Conservation (phyloP, 495 filamentous ascomycete genomes). For the Tuber indicum region DNA sequence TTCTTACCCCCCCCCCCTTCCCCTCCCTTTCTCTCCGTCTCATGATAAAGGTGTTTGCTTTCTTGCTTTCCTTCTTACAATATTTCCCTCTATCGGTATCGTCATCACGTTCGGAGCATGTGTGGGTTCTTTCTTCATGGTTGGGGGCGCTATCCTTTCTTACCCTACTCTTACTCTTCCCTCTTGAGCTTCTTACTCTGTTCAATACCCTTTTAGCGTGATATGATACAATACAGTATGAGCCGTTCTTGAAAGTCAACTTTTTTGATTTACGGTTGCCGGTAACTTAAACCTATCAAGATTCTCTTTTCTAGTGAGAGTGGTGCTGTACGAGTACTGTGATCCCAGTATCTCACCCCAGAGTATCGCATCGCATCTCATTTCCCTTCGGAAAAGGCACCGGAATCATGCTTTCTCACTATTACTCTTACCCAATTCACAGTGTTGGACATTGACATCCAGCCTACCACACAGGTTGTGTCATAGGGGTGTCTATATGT, state of each 20-base stretch:
- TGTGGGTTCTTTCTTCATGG: conserved; percentile 1
- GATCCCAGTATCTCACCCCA: not conserved
- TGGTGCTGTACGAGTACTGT: not conserved
- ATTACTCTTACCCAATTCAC: not conserved
- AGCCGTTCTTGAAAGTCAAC: not conserved
- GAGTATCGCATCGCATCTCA: not conserved
- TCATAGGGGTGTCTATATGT: too few species aligned
- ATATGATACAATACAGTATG: not conserved
- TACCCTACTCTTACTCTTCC: not conserved
- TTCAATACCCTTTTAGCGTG: not conserved
- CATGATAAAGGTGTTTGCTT: conserved; percentile 2
- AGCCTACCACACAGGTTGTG: too few species aligned
- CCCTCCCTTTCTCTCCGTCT: not conserved
- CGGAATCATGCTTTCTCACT: not conserved
- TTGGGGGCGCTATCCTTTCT: not conserved
- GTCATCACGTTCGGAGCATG: not conserved
- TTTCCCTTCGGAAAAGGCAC: not conserved
- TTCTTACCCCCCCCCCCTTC: not conserved
- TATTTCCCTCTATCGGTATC: not conserved
- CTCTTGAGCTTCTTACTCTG: not conserved
- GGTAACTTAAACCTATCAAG: not conserved
- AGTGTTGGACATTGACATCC: too few species aligned
- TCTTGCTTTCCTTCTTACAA: not conserved
- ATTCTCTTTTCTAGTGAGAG: not conserved
- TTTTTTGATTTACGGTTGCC: not conserved